A percentile compares a stretch with the other conserved stretches of the same genome.
These are phyloP conservation scores for Pichia inconspicua DNA, from an alignment of 1,139 yeast species.

Conservation along the genomic window DNA sequence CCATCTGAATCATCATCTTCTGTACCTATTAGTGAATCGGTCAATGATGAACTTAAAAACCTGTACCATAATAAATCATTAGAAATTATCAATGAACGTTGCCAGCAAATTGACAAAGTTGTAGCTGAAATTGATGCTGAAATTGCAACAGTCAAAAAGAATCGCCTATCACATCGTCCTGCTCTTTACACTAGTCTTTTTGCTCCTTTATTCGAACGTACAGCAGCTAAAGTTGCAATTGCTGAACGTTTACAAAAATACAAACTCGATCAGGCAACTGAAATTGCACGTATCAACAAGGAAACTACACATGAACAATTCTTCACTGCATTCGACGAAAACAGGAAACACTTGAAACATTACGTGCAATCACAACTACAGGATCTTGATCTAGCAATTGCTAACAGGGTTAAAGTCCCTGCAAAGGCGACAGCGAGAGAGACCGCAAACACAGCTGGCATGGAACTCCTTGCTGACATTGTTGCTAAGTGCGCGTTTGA, in stretches of 20 bases:
- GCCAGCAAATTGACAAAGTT: not conserved
- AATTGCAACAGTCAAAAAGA: not conserved
- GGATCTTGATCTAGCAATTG: conserved; percentile 2
- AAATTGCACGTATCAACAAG: not conserved
- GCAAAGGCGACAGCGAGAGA: not conserved
- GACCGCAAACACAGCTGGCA: not conserved
- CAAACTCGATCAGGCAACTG: not conserved
- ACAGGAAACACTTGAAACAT: conserved; percentile 4
- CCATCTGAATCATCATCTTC: not conserved
- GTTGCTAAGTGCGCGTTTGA: not conserved
- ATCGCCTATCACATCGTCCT: not conserved
- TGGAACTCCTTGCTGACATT: conserved; percentile 1
- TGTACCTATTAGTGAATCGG: not conserved
- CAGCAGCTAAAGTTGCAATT: not conserved
- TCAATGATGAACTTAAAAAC: not conserved
- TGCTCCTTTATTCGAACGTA: not conserved
- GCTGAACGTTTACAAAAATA: not conserved
- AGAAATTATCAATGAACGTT: not conserved
- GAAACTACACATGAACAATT: conserved; percentile 1
- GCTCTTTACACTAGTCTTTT: not conserved
- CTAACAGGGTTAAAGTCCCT: not conserved
- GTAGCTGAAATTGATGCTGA: not conserved
- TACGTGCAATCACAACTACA: conserved; percentile 1
- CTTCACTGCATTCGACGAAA: conserved; percentile 4
- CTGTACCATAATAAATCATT: not conserved